phyloP scores from a whole-genome alignment of 306 rosid genomes.

The Prinsepia uniflora region DNA sequence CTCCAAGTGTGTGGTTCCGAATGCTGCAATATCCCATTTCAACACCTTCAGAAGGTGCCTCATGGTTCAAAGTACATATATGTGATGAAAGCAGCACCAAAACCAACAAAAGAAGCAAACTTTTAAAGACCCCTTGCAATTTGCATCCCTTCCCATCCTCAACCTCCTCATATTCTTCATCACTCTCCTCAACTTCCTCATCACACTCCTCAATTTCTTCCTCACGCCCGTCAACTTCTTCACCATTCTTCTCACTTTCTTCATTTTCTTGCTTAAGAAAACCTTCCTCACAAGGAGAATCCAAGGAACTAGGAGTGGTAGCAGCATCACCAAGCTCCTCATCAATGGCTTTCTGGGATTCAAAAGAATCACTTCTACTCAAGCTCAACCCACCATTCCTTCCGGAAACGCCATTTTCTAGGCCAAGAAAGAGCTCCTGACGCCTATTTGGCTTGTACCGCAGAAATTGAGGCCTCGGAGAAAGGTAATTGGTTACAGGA shows the following conservation, averaged over 20 bases:
- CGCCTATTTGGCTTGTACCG: conserved; percentile 41
- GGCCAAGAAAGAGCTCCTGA: conserved; percentile 26
- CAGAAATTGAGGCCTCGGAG: conserved; percentile 49
- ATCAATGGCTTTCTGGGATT: conserved; percentile 16
- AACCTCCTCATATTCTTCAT: conserved; percentile 24
- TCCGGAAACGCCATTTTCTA: conserved; percentile 14
- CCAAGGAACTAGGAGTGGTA: neutral
- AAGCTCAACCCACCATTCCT: conserved; percentile 1
- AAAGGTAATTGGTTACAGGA: conserved; percentile 38
- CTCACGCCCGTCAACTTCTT: conserved; percentile 13
- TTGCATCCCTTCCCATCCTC: conserved; percentile 24
- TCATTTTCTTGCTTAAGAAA: conserved; percentile 10
- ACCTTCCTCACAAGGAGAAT: neutral
- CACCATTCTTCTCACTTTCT: conserved; percentile 20
- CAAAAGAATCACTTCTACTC: conserved; percentile 20
- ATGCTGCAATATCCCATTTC: conserved; percentile 10
- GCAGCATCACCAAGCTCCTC: conserved; percentile 22
- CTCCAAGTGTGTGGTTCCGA: conserved; percentile 25
- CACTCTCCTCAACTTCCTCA: conserved; percentile 3
- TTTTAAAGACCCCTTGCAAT: conserved; percentile 25
- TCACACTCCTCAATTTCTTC: conserved; percentile 17
- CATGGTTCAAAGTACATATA: conserved; percentile 25
- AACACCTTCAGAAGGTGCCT: conserved; percentile 6
- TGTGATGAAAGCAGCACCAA: conserved; percentile 19
- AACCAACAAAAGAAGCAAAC: conserved; percentile 17